Conservation (phyloP, 371 early-diverging fungal genomes). For the Aphelidium insulamus region DNA sequence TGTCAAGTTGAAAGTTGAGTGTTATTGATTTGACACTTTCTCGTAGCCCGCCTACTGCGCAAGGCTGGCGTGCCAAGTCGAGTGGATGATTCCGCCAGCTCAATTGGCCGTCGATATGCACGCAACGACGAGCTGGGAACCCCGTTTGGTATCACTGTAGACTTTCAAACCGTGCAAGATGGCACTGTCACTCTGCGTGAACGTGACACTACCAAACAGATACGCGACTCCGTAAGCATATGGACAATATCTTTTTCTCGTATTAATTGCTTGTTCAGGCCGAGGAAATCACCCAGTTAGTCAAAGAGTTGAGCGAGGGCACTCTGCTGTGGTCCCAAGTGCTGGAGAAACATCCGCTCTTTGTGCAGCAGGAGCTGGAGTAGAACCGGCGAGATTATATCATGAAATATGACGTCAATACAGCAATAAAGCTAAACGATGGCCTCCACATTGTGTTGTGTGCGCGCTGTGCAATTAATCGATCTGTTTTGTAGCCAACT, state of each 20-base stretch:
- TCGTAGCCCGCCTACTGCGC: constrained; percentile 27
- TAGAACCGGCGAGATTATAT: too few relatives aligned
- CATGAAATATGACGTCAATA: too few relatives aligned
- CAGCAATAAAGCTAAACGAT: too few relatives aligned
- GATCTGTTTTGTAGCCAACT: too few relatives aligned
- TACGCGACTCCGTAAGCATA: constrained; percentile 43
- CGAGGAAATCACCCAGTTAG: constrained; percentile 39
- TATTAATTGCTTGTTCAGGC: constrained; percentile 9
- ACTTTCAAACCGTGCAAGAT: constrained; percentile 90
- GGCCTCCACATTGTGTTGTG: too few relatives aligned
- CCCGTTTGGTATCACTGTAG: constrained; percentile 96
- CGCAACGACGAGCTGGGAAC: constrained; percentile 98
- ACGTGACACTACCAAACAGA: constrained; percentile 91
- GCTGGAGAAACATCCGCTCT: constrained; percentile 28
- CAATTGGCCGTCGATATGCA: constrained; percentile 95
- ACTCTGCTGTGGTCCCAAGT: constrained; percentile 39
- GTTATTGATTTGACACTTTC: constrained; percentile 1
- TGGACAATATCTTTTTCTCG: constrained; percentile 1
- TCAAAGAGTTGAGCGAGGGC: constrained; percentile 43
- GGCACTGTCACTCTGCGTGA: constrained; percentile 90
- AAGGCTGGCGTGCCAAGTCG: constrained; percentile 39
- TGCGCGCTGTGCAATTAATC: too few relatives aligned
- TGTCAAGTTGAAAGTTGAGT: neutral
- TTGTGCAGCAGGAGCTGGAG: too few relatives aligned
- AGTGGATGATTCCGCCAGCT: constrained; percentile 68